Evolutionary conservation across 306 rosid species (phyloP).

Genomic region (Vigna mungo): DNA sequence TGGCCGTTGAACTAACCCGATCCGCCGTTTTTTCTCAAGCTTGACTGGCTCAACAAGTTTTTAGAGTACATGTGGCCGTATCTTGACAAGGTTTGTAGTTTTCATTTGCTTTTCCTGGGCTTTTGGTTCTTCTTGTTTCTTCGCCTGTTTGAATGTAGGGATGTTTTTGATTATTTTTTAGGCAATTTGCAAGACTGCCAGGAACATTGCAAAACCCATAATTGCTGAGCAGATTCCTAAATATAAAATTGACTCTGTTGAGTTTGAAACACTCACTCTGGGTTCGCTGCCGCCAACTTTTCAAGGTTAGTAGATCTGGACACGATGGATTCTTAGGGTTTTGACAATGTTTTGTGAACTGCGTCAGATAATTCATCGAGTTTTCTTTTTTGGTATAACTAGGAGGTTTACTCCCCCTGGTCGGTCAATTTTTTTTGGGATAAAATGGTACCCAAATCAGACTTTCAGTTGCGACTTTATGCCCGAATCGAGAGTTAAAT

Average conservation of each 20-base stretch:
- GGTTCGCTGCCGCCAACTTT: conserved; percentile 94
- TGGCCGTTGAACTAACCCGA: background rate
- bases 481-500: too few species aligned
- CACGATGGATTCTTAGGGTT: conserved; percentile 10
- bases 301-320: conserved; percentile 69
- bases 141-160: conserved; percentile 2
- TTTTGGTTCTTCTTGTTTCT: conserved; percentile 17
- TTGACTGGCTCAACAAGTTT: conserved; percentile 93
- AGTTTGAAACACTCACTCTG: conserved; percentile 75
- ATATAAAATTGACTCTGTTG: conserved; percentile 83
- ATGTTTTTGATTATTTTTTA: conserved; percentile 37
- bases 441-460: too few species aligned
- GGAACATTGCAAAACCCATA: conserved; percentile 76
- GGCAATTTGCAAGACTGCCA: conserved; percentile 90
- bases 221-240: conserved; percentile 88
- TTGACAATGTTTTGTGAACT: background rate
- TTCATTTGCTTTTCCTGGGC: background rate
- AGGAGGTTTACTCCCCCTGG: too few species aligned
- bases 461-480: too few species aligned
- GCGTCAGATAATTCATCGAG: background rate
- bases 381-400: background rate
- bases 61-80: conserved; percentile 83
- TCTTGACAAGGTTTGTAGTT: conserved; percentile 78
- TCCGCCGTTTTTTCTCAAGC: conserved; percentile 45
- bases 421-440: too few species aligned